phyloP scores from a whole-genome alignment of 208 protist genomes.

The Porcisia hertigi region DNA sequence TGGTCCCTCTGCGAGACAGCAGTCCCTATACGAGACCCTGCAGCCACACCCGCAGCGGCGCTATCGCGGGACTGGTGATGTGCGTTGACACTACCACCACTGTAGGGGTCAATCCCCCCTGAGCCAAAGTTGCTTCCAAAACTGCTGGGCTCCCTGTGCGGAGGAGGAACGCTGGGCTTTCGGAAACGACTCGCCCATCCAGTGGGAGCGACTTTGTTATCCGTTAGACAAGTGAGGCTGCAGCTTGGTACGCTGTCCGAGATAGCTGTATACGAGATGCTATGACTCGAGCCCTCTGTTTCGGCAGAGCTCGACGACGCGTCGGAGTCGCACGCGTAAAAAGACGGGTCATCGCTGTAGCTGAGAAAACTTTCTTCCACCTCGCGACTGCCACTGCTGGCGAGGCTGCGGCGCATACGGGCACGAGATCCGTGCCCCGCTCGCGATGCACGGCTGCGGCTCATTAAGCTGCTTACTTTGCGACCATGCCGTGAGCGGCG shows the following conservation, averaged over 20 bases:
- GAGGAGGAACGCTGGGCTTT: slow-evolving; percentile 6
- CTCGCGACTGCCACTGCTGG: slow-evolving; percentile 30
- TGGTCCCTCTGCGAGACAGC: slow-evolving; percentile 4
- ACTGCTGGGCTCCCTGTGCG: slow-evolving; percentile 30
- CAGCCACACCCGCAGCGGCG: not conserved
- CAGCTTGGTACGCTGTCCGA: slow-evolving; percentile 79
- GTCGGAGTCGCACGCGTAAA: slow-evolving; percentile 45
- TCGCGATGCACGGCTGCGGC: slow-evolving; percentile 23
- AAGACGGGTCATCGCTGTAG: slow-evolving; percentile 46
- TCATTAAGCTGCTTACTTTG: slow-evolving; percentile 27
- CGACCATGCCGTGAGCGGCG: slow-evolving; percentile 21
- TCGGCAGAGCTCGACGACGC: slow-evolving; percentile 18
- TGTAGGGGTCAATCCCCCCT: slow-evolving; percentile 45
- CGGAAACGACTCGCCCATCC: slow-evolving; percentile 28
- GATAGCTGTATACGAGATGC: slow-evolving; percentile 44
- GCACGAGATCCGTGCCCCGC: slow-evolving; percentile 14
- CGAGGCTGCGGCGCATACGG: slow-evolving; percentile 20
- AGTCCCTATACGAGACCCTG: not conserved
- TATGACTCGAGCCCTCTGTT: slow-evolving; percentile 32
- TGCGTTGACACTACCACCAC: slow-evolving; percentile 25
- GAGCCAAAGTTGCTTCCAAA: slow-evolving; percentile 52
- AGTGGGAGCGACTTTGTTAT: slow-evolving; percentile 24
- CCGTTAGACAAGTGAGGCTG: slow-evolving; percentile 56
- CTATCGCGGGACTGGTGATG: slow-evolving; percentile 16
- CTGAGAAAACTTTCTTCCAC: slow-evolving; percentile 41